These are phyloP conservation scores for Schrenkiella parvula DNA, from an alignment of 345 rosid species.

Conservation along the genomic window DNA sequence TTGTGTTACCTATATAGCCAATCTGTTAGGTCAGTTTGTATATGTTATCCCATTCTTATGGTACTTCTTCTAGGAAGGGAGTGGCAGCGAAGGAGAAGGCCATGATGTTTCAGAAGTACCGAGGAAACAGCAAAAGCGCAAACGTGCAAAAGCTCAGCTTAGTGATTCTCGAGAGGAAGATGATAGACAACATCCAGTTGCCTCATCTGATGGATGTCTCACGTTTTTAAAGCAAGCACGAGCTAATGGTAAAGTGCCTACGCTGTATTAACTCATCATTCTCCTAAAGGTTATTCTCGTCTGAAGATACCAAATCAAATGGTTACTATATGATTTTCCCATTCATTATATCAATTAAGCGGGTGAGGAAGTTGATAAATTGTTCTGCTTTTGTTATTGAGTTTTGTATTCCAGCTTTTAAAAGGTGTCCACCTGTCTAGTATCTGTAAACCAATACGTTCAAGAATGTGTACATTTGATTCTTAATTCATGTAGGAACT, in stretches of 20 bases:
- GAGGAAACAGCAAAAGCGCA: slow-evolving; percentile 55
- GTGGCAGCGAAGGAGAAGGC: slow-evolving; percentile 81
- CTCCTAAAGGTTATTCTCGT: neutral
- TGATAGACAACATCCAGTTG: slow-evolving; percentile 31
- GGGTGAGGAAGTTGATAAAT: neutral
- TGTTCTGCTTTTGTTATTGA: slow-evolving; percentile 1
- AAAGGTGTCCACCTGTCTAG: slow-evolving; percentile 2
- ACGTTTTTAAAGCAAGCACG: slow-evolving; percentile 69
- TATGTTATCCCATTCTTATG: slow-evolving; percentile 17
- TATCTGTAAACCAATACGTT: neutral
- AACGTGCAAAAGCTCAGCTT: slow-evolving; percentile 49
- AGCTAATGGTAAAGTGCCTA: slow-evolving; percentile 47
- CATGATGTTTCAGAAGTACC: slow-evolving; percentile 41
- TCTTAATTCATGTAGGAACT: slow-evolving; percentile 44
- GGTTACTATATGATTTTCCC: neutral
- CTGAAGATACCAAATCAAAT: slow-evolving; percentile 8
- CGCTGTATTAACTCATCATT: neutral
- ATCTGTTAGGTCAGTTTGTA: slow-evolving; percentile 5
- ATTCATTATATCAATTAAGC: neutral
- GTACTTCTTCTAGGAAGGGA: slow-evolving; percentile 55
- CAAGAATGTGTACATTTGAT: slow-evolving; percentile 15
- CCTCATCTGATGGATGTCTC: slow-evolving; percentile 67
- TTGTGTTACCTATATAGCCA: slow-evolving; percentile 1
- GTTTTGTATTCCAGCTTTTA: neutral
- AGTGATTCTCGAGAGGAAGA: slow-evolving; percentile 51